Conservation (phyloP, 1,284 basidiomycete species). For the Anthracocystis panici-leucophaei region DNA sequence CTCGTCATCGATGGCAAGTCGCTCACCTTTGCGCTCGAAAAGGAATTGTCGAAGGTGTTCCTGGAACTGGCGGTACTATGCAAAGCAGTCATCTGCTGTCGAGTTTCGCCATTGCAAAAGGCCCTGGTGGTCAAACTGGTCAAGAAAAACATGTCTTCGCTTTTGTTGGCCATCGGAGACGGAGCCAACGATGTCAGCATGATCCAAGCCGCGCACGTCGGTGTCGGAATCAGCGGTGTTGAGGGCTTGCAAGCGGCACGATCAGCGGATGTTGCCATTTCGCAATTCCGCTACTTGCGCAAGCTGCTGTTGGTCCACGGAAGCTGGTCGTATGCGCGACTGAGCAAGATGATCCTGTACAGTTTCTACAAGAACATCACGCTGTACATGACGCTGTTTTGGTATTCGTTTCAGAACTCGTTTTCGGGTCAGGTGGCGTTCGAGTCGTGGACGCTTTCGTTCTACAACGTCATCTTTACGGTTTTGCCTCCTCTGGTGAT, state of each 20-base stretch:
- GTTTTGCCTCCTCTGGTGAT: slow-evolving; percentile 96
- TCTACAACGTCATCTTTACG: slow-evolving; percentile 71
- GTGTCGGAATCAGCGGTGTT: slow-evolving; percentile 96
- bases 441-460: slow-evolving; percentile 95
- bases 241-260: slow-evolving; percentile 98
- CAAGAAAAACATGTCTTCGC: slow-evolving; percentile 92
- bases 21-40: slow-evolving; percentile 89
- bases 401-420: slow-evolving; percentile 87
- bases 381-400: slow-evolving; percentile 97
- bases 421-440: slow-evolving; percentile 98
- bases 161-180: slow-evolving; percentile 89
- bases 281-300: slow-evolving; percentile 96
- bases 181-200: slow-evolving; percentile 76
- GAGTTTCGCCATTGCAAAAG: slow-evolving; percentile 97
- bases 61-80: slow-evolving; percentile 97
- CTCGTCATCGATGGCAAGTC: slow-evolving; percentile 98
- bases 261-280: slow-evolving; percentile 95
- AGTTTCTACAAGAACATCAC: slow-evolving; percentile 81
- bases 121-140: slow-evolving; percentile 98
- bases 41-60: slow-evolving; percentile 88
- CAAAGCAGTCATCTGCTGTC: slow-evolving; percentile 97
- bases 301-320: slow-evolving; percentile 97
- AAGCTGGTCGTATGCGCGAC: slow-evolving; percentile 94
- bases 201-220: slow-evolving; percentile 80
- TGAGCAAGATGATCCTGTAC: slow-evolving; percentile 90